These are phyloP conservation scores for Colletotrichum horii DNA, from an alignment of 2,329 filamentous ascomycete genomes.

Conservation along the genomic window DNA sequence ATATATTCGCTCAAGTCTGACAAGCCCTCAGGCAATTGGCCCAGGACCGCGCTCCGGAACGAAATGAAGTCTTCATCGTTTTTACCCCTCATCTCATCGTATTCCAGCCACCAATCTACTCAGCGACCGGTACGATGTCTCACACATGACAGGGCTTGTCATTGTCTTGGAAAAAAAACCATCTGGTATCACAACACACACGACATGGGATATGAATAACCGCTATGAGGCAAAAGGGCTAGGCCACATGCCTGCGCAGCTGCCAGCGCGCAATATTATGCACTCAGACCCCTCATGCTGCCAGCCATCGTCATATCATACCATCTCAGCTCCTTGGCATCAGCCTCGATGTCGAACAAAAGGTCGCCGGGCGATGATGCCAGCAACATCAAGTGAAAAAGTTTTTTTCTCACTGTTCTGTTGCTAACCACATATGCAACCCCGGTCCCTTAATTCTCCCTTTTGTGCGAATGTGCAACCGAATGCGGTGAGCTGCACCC, in stretches of 20 bases:
- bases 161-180: background rate
- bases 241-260: background rate
- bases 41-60: background rate
- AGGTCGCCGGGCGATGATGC: background rate
- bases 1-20: background rate
- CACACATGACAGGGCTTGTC: background rate
- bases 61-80: background rate
- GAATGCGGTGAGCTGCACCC: background rate
- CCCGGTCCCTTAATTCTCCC: background rate
- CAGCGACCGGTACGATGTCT: background rate
- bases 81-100: slow-evolving; percentile 2
- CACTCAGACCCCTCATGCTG: background rate
- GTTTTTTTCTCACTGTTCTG: background rate
- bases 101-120: background rate
- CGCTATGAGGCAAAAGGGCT: background rate
- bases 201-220: background rate
- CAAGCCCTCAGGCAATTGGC: background rate
- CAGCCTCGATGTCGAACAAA: background rate
- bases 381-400: background rate
- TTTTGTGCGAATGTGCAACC: background rate
- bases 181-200: background rate
- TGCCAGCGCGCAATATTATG: background rate
- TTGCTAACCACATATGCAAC: background rate
- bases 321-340: slow-evolving; percentile 2
- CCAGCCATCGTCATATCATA: background rate